Base-by-base conservation (phyloP, 2,329 filamentous ascomycete species). In the Penicillium sp. region DNA sequence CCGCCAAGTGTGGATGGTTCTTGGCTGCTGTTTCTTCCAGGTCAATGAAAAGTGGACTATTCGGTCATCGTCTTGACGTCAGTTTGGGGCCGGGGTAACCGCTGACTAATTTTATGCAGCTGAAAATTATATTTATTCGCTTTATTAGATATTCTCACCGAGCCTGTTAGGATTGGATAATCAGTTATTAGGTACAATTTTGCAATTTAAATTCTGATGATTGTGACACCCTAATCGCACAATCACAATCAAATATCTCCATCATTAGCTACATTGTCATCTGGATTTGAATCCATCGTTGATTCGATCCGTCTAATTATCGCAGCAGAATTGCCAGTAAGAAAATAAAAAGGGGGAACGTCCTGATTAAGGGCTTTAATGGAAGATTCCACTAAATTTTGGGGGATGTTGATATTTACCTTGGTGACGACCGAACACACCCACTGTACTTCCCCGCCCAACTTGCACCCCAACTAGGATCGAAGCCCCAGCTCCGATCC, bases 11-110 rank as follows among this genome's bases (percentile, higher is more conserved):
- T 13, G 7, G 39, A 23, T 15, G 29, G 23, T 9, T 23, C 41
- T 44, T 44, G 41, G 41, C 41, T 17, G 15, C 10, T 44, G 29
- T 9, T 9, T 32, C 33, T 44, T 32, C n/a, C n/a, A n/a, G n/a
- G n/a, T n/a, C n/a, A n/a, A n/a, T n/a, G n/a, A n/a, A n/a, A n/a
- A n/a, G n/a, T n/a, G n/a, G n/a, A n/a, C n/a, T 13, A 9, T 15
- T 10, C 26, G 10, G 26, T 27, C 10, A 6, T 10, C 10, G 26
- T 6, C 26, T 27, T 27, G 26, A 27, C 26, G 26, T 27, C 26
- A 27, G 26, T 27, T n/a, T n/a, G n/a, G n/a, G n/a, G n/a, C n/a
- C n/a, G n/a, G n/a, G n/a, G n/a, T n/a, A n/a, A n/a, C n/a, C n/a
- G n/a, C n/a, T n/a, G n/a, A n/a, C n/a, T n/a, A n/a, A n/a, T n/a